phyloP scores from a whole-genome alignment of 495 filamentous ascomycete genomes.

The Rhypophila decipiens region DNA sequence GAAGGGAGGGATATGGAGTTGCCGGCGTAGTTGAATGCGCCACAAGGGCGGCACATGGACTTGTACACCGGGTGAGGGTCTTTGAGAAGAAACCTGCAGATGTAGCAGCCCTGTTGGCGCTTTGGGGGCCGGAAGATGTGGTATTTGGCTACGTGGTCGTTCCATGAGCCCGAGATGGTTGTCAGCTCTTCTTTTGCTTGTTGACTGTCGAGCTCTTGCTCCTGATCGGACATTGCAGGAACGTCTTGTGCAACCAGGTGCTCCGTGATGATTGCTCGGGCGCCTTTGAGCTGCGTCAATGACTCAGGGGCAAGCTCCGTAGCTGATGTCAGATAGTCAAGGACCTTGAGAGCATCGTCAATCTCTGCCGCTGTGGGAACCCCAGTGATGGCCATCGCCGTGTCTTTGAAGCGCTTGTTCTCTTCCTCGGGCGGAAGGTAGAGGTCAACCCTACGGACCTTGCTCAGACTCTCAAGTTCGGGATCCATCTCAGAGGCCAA shows the following conservation, averaged over 20 bases:
- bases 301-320: background rate
- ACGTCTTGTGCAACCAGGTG: background rate
- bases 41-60: conserved; percentile 36
- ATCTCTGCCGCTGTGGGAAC: background rate
- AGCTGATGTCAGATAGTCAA: background rate
- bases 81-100: conserved; percentile 29
- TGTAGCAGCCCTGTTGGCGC: conserved; percentile 30
- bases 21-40: conserved; percentile 23
- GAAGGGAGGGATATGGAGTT: conserved; percentile 25
- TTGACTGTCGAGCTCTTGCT: background rate
- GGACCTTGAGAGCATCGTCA: background rate
- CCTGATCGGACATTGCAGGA: background rate
- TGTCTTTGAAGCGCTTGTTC: no score
- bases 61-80: conserved; percentile 26
- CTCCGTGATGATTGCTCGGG: background rate
- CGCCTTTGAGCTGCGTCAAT: background rate
- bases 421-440: background rate
- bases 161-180: background rate
- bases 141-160: conserved; percentile 2
- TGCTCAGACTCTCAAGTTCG: no score
- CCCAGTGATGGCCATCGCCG: no score
- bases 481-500: background rate
- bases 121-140: background rate
- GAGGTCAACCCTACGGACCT: no score
- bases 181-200: background rate